These are phyloP conservation scores for Chlorella variabilis DNA, from an alignment of 163 green algal species.

Conservation along the genomic window DNA sequence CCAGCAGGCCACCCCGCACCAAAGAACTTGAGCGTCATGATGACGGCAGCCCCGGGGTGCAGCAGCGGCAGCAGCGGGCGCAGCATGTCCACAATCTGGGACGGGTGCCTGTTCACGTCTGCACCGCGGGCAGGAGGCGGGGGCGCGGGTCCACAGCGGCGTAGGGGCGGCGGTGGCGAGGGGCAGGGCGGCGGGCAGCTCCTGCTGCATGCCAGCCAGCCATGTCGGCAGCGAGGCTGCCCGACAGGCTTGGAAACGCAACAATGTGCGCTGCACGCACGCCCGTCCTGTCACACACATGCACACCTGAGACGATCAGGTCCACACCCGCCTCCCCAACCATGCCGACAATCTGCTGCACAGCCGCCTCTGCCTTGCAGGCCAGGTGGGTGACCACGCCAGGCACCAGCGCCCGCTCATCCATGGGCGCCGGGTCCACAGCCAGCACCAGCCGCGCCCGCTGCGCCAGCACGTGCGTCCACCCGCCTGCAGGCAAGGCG, in stretches of 20 bases:
- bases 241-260: too few species aligned
- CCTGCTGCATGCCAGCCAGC: too few species aligned
- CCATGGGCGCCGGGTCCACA: conserved; percentile 60
- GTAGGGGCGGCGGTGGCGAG: too few species aligned
- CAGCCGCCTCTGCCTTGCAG: conserved; percentile 32
- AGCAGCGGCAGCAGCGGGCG: conserved; percentile 40
- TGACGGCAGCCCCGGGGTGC: conserved; percentile 46
- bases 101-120: conserved; percentile 50
- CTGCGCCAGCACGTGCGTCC: conserved; percentile 49
- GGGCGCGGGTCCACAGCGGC: too few species aligned
- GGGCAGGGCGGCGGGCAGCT: too few species aligned
- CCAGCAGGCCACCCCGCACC: conserved; percentile 30
- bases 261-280: too few species aligned
- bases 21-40: conserved; percentile 65
- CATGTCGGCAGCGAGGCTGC: too few species aligned
- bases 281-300: too few species aligned
- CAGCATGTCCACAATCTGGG: conserved; percentile 10
- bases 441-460: conserved; percentile 48
- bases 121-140: background rate
- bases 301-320: conserved; percentile 27
- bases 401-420: conserved; percentile 37
- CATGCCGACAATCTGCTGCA: conserved; percentile 7
- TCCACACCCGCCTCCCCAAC: background rate
- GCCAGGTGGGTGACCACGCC: conserved; percentile 50
- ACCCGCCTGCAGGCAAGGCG: conserved; percentile 52